Evolutionary conservation across 192 early-diverging fungal species (phyloP), one percentile per base, ranked within the genome.

Genomic region (Physocladia obscura): DNA sequence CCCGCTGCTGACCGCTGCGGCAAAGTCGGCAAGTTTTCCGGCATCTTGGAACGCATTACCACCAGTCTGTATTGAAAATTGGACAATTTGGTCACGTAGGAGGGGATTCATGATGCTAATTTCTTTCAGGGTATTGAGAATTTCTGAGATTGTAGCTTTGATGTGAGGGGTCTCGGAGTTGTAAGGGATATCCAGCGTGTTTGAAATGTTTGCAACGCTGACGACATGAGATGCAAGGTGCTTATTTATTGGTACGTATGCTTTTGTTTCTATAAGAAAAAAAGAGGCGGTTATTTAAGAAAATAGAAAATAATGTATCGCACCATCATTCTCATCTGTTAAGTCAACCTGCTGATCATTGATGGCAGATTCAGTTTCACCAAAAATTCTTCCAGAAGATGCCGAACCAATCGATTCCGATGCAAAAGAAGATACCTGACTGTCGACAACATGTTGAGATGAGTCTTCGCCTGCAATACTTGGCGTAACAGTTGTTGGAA

Each of bases 61-160:
- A 17, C 94, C 94, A 27, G 94, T 92, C 76, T 97, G 94, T 82
- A 96, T 95, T 50, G 91, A 93, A 77, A 99, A 96, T 71, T 91
- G 93, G 62, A 96, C 91, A 73, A 99, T 99, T 81, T 99, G 97
- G 80, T 99, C 97, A 32, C 97, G 88, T 78, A 99, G 92, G 44
- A 99, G 87, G 6, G 94, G 93, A 74, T 98, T 99, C 73, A 96
- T 75, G 5, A 89, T 83, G 4, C 94, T 93, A 67, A 99, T 97
- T 76, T 99, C 97, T 76, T 95, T 95, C 71, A 99, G 90, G 8
- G 95, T 94, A 1, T 93, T 91, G 6, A 99, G 90, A 61, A 97
- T 96, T 77, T 99, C 97, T 0, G 91, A 91, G 31, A 93, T 95
- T 31, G 92, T 90, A 24, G 97, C 97, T 31, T 93, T 91, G 36